phyloP scores from a whole-genome alignment of 169 alveolate genomes.

The Cryptosporidium tyzzeri region DNA sequence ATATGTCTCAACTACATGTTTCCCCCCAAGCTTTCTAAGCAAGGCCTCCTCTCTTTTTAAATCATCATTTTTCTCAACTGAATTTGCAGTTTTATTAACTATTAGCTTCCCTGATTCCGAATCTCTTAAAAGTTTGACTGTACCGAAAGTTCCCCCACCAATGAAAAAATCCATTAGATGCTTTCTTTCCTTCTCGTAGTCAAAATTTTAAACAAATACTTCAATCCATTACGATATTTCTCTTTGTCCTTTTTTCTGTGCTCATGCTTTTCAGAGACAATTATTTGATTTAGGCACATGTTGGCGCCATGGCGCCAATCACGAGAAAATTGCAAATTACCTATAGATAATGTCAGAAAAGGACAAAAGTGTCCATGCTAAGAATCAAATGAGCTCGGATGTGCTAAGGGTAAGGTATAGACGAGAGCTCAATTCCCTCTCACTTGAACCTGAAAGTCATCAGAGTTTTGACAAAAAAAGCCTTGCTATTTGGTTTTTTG shows the following conservation, averaged over 20 bases:
- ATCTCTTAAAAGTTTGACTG: constrained; percentile 9
- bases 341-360: constrained; percentile 1
- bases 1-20: not conserved
- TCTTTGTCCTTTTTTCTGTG: too few relatives aligned
- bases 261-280: constrained; percentile 37
- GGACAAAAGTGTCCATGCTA: constrained; percentile 17
- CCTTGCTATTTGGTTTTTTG: constrained; percentile 60
- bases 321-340: not conserved
- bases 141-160: constrained; percentile 34
- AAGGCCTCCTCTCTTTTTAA: constrained; percentile 8
- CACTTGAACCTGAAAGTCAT: not conserved
- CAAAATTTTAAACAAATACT: not conserved
- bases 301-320: constrained; percentile 27
- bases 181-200: not conserved
- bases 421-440: constrained; percentile 16
- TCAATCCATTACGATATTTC: not conserved
- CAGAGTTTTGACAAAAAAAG: not conserved
- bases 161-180: not conserved
- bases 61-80: constrained; percentile 2
- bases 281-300: constrained; percentile 7
- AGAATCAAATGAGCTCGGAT: constrained; percentile 47
- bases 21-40: not conserved
- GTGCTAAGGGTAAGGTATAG: constrained; percentile 37
- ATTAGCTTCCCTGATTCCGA: not conserved
- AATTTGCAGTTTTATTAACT: constrained; percentile 20